A percentile compares a stretch with the other conserved stretches of the same genome.
phyloP scores from a whole-genome alignment of 176 grass and related monocot species.

The Hordeum marinum region DNA sequence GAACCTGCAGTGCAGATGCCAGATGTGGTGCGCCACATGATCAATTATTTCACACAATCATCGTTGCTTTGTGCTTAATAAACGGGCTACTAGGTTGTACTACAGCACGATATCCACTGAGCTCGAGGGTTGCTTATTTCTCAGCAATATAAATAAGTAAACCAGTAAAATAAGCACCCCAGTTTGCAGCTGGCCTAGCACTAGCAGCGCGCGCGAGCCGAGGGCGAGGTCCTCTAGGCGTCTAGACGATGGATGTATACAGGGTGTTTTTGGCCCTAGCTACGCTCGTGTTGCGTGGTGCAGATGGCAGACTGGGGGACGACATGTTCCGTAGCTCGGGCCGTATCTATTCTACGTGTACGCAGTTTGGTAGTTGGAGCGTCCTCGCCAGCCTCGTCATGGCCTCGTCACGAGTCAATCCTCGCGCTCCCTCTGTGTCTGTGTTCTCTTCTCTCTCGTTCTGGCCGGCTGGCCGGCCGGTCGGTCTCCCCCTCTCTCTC shows the following conservation, averaged over 20 bases:
- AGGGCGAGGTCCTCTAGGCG: not conserved
- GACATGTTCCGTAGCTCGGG: not conserved
- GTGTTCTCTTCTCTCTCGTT: not conserved
- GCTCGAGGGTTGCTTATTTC: not conserved
- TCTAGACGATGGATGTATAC: not conserved
- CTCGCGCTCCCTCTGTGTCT: not conserved
- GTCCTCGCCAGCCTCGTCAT: slow-evolving; percentile 33
- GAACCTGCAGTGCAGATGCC: slow-evolving; percentile 49
- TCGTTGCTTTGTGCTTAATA: not conserved
- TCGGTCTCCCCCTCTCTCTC: not conserved
- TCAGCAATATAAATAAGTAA: not conserved
- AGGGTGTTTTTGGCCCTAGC: not conserved
- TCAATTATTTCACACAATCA: not conserved
- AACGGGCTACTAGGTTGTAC: not conserved
- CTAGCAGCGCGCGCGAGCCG: not conserved
- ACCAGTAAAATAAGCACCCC: not conserved
- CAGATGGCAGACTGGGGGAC: not conserved
- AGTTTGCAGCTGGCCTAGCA: not conserved
- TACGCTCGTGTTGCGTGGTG: not conserved
- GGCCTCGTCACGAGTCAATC: slow-evolving; percentile 35
- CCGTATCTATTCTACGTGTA: not conserved
- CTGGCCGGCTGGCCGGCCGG: no score
- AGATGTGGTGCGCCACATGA: not conserved
- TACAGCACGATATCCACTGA: not conserved
- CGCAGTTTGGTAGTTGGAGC: slow-evolving; percentile 6